Base-by-base conservation (phyloP, 495 filamentous ascomycete genomes). In the Aspergillus steynii region DNA sequence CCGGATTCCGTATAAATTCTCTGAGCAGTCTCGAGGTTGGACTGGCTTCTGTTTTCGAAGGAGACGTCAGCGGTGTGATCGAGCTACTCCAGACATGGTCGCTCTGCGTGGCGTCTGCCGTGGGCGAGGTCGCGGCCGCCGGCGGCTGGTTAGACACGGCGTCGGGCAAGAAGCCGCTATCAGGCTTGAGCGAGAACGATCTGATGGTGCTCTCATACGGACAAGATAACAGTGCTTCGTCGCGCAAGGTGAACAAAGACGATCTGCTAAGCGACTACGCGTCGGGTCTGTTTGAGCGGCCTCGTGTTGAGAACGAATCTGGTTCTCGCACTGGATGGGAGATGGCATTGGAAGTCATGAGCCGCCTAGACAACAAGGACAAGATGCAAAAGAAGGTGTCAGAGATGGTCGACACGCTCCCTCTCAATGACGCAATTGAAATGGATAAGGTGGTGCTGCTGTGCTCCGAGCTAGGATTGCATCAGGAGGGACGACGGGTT, bases 61-160 rank as follows among this genome's bases (percentile, higher is more conserved):
- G 87, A 14, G 88, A 93, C 61, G 75, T 88, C 50, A 86, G 91
- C 71, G 86, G 84, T 27, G 85, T 90, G 1, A 70, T 96, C 42
- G 84, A 83, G n/a, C 73, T 96, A 29, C 70, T 97, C 1, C 83
- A 87, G 56, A 77, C 82, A 15, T 95, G 89, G 90, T 96, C 92
- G 28, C 82, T 91, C 10, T 85, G 88, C 2, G 71, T 96, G 8
- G 84, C 90, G 14, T 79, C 88, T 29, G 86, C 90, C 26, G 84
- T 93, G n/a, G 87, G 87, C 6, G 92, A 96, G 71, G 79, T 97
- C 50, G 90, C 90, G 5, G 82, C 81, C 28, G 74, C 87, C 26
- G 91, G 85, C 25, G 86, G 86, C 59, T 97, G 93, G 93, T 80
- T 96, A 29, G 70, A 77, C 29, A 46, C 67, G 12, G 55, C 65